These are phyloP conservation scores for Paramecium octaurelia DNA, from an alignment of 73 alveolate genomes.

Conservation along the genomic window DNA sequence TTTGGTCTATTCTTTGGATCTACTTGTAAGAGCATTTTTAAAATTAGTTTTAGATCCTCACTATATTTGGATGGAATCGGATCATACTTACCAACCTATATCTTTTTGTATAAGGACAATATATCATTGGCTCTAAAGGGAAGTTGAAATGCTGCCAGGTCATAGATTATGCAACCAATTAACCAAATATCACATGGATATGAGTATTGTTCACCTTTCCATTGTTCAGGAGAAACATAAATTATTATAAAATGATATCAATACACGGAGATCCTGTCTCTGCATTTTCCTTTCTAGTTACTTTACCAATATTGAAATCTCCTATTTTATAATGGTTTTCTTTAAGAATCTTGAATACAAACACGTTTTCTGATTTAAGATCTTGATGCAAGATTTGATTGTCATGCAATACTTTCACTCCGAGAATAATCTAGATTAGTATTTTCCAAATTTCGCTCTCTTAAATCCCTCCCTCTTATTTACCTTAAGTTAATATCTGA, in stretches of 20 bases:
- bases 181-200: slow-evolving; percentile 94
- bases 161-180: slow-evolving; percentile 94
- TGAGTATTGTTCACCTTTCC: slow-evolving; percentile 86
- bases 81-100: slow-evolving; percentile 21
- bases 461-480: not conserved
- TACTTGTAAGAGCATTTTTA: not conserved
- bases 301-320: slow-evolving; percentile 80
- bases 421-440: slow-evolving; percentile 21
- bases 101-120: not conserved
- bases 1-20: slow-evolving; percentile 44
- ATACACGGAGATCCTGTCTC: slow-evolving; percentile 80
- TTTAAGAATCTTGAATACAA: slow-evolving; percentile 54
- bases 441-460: slow-evolving; percentile 61
- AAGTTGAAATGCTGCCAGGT: slow-evolving; percentile 82
- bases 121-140: slow-evolving; percentile 85
- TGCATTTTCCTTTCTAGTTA: slow-evolving; percentile 67
- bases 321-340: slow-evolving; percentile 69
- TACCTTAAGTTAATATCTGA: not conserved
- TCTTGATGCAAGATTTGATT: slow-evolving; percentile 58
- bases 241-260: not conserved
- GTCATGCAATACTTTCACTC: slow-evolving; percentile 55
- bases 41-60: not conserved
- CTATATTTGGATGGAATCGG: slow-evolving; percentile 54
- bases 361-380: slow-evolving; percentile 75
- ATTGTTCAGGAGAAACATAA: slow-evolving; percentile 85